Conservation (phyloP, 257 asterid genomes). For the Eustoma russellianum region DNA sequence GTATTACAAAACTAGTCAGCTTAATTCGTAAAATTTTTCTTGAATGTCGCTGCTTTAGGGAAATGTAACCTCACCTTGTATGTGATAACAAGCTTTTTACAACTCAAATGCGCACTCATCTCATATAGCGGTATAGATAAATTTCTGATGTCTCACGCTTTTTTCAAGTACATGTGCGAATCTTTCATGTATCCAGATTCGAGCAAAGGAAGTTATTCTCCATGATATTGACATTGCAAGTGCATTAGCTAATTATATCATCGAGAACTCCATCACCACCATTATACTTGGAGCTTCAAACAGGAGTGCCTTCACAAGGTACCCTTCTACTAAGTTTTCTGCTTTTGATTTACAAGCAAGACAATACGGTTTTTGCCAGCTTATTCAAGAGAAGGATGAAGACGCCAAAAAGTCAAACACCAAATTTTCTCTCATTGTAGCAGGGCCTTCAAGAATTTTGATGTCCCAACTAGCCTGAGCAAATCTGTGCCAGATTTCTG, state of each 20-base stretch:
- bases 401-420: not conserved
- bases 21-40: too few relatives aligned
- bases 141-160: not conserved
- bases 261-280: slow-evolving; percentile 24
- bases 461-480: slow-evolving; percentile 40
- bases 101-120: too few relatives aligned
- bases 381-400: not conserved
- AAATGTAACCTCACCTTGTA: too few relatives aligned
- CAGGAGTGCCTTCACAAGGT: slow-evolving; percentile 60
- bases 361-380: too few relatives aligned
- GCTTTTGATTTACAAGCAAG: not conserved
- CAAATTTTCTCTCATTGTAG: not conserved
- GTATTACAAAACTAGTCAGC: too few relatives aligned
- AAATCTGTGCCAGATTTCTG: slow-evolving; percentile 56
- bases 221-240: slow-evolving; percentile 44
- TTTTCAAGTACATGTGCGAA: not conserved
- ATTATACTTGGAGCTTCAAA: slow-evolving; percentile 67
- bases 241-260: slow-evolving; percentile 41
- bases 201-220: slow-evolving; percentile 58
- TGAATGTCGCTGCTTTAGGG: too few relatives aligned
- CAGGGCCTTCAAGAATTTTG: slow-evolving; percentile 67
- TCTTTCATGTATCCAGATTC: slow-evolving; percentile 34
- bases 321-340: slow-evolving; percentile 3
- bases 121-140: too few relatives aligned
- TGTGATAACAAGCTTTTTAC: too few relatives aligned